Evolutionary conservation across 805 yeast species (phyloP), one percentile per base, ranked within the genome.

Genomic region (Starmerella potacharoeniae): DNA sequence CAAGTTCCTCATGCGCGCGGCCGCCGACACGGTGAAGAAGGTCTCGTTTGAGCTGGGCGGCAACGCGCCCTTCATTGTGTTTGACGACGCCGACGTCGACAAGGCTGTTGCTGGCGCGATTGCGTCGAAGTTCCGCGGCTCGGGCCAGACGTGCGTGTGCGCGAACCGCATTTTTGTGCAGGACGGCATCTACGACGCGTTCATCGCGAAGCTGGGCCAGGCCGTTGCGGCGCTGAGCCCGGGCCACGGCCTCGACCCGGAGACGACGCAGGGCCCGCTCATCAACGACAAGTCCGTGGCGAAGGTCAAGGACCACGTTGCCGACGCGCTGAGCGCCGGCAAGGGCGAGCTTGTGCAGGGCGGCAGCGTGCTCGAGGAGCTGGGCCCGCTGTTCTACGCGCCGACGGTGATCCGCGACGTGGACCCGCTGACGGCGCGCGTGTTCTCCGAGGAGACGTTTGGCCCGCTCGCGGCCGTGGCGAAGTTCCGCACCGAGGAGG

Each of bases 81-180:
- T 84, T 67, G 81, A 82, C 53, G 90, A 84, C 65, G 88, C 87
- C 10, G 79, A 83, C 58, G 61, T 84, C 22, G 83, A 79, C 55
- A 69, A 72, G 43, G 91, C 91, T 0, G 80, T 84, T 14, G 75
- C 75, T n/a, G 86, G 81, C 42, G 78, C 86, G 2, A 66, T 84
- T 56, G 80, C 77, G 8, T 77, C 82, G 58, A 86, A 85, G 68
- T 82, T 84, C 70, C 76, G 93, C 66, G 83, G 84, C 31, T 76
- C 83, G 44, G 93, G 93, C 58, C 93, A 85, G 69, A 84, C 90
- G 5, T 86, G 95, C 70, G 84, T 84, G 42, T 83, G 89, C 66
- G 88, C 89, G 47, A 84, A 84, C 69, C 75, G 90, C 64, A 66
- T 84, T 48, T 84, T 75, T 64, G 76, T 84, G 36, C 93, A 86